Conservation (phyloP, 805 yeast species). For the Monosporozyma unispora region DNA sequence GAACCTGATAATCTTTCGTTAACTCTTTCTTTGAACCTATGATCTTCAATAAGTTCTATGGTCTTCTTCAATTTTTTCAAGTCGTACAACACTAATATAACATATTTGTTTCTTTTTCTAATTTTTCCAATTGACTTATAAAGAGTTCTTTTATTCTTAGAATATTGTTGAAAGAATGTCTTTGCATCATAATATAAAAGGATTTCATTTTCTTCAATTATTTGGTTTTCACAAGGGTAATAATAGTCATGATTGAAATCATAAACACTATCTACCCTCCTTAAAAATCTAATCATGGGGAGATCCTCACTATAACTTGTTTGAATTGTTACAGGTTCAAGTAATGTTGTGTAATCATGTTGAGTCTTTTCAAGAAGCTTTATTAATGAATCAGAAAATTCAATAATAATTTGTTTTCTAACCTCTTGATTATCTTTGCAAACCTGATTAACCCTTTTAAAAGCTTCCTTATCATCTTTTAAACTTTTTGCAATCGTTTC, state of each 20-base stretch:
- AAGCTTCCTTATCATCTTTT: constrained; percentile 9
- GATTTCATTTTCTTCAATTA: constrained; percentile 36
- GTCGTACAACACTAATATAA: constrained; percentile 42
- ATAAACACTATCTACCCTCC: constrained; percentile 42
- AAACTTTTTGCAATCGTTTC: constrained; percentile 3
- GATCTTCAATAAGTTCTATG: constrained; percentile 39
- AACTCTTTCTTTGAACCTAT: constrained; percentile 35
- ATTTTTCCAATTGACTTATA: constrained; percentile 19
- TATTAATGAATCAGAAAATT: constrained; percentile 30
- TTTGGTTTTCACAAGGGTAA: constrained; percentile 39
- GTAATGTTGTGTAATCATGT: constrained; percentile 13
- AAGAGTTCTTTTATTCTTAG: constrained; percentile 19
- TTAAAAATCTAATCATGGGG: constrained; percentile 45
- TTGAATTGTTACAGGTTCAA: constrained; percentile 22
- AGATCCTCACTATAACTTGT: constrained; percentile 16
- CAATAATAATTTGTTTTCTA: constrained; percentile 40
- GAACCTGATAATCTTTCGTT: constrained; percentile 19
- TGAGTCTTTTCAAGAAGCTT: constrained; percentile 23
- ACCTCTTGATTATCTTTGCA: constrained; percentile 42
- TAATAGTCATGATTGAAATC: constrained; percentile 42
- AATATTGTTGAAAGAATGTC: constrained; percentile 34
- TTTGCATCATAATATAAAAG: constrained; percentile 41
- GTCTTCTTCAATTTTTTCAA: constrained; percentile 39
- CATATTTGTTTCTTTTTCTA: constrained; percentile 20
- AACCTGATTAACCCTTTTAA: constrained; percentile 32